phyloP scores from a whole-genome alignment of 352 stramenopile genomes.

The Phytophthora hybrid region DNA sequence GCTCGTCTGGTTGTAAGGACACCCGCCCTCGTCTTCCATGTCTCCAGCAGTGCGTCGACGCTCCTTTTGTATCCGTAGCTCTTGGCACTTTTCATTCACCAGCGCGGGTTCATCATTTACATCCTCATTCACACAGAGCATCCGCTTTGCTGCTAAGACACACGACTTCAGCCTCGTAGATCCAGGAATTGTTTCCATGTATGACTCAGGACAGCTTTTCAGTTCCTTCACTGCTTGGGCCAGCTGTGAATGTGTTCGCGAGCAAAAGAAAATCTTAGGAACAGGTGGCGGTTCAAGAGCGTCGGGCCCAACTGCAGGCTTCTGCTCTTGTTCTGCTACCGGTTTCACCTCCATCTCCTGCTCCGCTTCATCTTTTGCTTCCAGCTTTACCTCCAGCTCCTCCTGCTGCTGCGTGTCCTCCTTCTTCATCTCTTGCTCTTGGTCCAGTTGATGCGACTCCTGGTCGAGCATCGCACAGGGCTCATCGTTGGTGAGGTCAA shows the following conservation, averaged over 20 bases:
- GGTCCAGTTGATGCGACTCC: not conserved
- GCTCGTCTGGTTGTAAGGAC: conserved; percentile 62
- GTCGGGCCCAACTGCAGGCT: conserved; percentile 9
- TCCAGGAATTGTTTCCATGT: conserved; percentile 48
- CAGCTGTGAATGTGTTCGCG: conserved; percentile 84
- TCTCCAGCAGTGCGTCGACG: conserved; percentile 15
- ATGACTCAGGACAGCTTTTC: conserved; percentile 70
- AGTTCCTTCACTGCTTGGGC: conserved; percentile 81
- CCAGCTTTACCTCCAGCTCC: conserved; percentile 5
- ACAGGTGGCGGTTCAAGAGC: conserved; percentile 40
- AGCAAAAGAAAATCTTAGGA: conserved; percentile 82
- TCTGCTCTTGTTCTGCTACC: not conserved
- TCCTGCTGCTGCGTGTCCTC: conserved; percentile 3
- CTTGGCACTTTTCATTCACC: conserved; percentile 78
- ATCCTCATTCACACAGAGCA: conserved; percentile 77
- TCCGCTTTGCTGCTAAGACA: conserved; percentile 74
- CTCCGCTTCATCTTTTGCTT: not conserved
- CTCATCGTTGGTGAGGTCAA: not conserved
- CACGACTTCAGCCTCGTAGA: conserved; percentile 64
- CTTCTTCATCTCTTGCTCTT: conserved; percentile 1
- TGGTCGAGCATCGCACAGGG: not conserved
- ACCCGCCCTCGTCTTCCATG: conserved; percentile 51
- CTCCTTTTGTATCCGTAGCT: conserved; percentile 40
- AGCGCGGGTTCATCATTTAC: conserved; percentile 59
- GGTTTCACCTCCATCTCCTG: conserved; percentile 5